phyloP scores from a whole-genome alignment of 192 early-diverging fungal genomes.

The Chytriomyces sp. region DNA sequence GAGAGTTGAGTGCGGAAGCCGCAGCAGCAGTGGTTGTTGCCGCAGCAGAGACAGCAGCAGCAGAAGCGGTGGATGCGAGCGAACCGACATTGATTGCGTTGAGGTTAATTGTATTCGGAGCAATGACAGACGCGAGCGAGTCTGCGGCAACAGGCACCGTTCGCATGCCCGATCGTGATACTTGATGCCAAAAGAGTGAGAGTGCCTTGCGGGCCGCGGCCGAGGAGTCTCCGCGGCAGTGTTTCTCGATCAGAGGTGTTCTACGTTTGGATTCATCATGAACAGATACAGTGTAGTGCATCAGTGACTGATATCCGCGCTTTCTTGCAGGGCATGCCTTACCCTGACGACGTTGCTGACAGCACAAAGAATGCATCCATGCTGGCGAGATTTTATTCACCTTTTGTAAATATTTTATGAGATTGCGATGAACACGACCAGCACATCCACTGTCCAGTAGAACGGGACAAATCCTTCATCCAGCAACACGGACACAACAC shows the following conservation, averaged over 20 bases:
- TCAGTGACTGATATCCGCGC: background rate
- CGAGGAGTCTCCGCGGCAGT: constrained; percentile 68
- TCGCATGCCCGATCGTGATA: constrained; percentile 43
- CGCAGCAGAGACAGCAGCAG: constrained; percentile 36
- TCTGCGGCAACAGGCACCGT: constrained; percentile 32
- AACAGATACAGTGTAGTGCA: background rate
- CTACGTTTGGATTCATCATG: constrained; percentile 60
- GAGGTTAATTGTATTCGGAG: constrained; percentile 30
- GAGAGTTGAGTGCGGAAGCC: constrained; percentile 33
- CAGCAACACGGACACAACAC: too few species aligned
- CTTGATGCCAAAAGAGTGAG: constrained; percentile 66
- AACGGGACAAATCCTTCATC: too few species aligned
- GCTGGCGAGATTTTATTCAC: background rate
- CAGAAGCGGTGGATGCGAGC: constrained; percentile 54
- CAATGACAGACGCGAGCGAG: constrained; percentile 10
- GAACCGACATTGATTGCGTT: constrained; percentile 38
- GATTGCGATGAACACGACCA: too few species aligned
- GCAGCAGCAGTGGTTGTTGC: constrained; percentile 28
- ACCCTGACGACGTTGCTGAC: constrained; percentile 1
- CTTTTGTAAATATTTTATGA: too few species aligned
- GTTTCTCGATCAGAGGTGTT: constrained; percentile 86
- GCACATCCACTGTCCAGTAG: too few species aligned
- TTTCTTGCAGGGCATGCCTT: background rate
- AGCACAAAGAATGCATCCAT: constrained; percentile 1
- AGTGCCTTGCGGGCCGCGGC: constrained; percentile 60